phyloP scores from a whole-genome alignment of 176 grass and related monocot genomes.

The Cymbopogon citratus region DNA sequence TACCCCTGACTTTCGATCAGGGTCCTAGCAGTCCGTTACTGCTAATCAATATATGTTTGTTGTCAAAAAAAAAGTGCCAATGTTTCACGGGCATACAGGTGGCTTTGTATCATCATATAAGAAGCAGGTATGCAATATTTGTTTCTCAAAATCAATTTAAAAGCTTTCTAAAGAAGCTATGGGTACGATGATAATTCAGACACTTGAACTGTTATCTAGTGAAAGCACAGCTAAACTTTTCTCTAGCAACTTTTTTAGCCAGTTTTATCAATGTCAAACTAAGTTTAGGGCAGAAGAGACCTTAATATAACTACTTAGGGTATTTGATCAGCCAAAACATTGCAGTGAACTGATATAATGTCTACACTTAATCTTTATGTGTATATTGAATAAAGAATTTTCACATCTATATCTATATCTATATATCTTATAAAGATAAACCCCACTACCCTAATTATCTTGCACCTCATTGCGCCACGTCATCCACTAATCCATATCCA shows the following conservation, averaged over 20 bases:
- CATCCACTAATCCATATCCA: too few species aligned
- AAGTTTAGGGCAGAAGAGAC: not conserved
- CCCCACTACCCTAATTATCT: too few species aligned
- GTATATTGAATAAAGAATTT: not conserved
- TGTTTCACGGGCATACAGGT: too few species aligned
- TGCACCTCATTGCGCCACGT: too few species aligned
- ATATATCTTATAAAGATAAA: too few species aligned
- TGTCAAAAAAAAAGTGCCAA: too few species aligned
- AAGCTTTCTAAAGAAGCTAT: not conserved
- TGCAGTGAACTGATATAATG: not conserved
- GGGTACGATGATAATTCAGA: not conserved
- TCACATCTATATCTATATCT: too few species aligned
- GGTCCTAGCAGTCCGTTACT: too few species aligned
- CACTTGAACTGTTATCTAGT: not conserved
- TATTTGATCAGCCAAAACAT: constrained; percentile 20
- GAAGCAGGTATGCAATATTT: constrained; percentile 67
- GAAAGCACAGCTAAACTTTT: constrained; percentile 10
- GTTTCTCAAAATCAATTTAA: not conserved
- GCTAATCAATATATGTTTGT: too few species aligned
- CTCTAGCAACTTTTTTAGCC: not conserved
- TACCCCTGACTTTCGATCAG: too few species aligned
- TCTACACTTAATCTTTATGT: not conserved
- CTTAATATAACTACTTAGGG: not conserved
- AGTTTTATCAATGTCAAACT: not conserved
- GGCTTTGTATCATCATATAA: constrained; percentile 91